Evolutionary conservation across 768 basidiomycete species (phyloP).

Genomic region (Rhizopogon vulgaris): DNA sequence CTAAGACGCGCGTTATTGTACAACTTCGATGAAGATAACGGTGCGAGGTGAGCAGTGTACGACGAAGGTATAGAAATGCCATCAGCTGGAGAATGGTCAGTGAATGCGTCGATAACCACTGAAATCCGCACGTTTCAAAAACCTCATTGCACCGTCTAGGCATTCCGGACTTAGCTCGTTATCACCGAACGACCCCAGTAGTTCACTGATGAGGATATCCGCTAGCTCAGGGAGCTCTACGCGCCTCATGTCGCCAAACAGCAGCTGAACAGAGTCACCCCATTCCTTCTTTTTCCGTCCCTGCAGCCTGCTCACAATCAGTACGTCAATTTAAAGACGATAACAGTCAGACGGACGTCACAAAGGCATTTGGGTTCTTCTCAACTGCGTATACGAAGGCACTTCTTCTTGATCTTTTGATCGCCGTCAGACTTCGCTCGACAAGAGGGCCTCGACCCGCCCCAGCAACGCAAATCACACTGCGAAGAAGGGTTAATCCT

Average conservation of each 20-base stretch:
- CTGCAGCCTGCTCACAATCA: slow-evolving; percentile 58
- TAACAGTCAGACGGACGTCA: slow-evolving; percentile 61
- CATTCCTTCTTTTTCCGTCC: slow-evolving; percentile 78
- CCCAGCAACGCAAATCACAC: slow-evolving; percentile 86
- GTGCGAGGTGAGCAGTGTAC: slow-evolving; percentile 92
- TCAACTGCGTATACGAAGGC: slow-evolving; percentile 84
- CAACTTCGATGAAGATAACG: slow-evolving; percentile 89
- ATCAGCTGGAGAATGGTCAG: slow-evolving; percentile 47
- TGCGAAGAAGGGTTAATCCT: slow-evolving; percentile 24
- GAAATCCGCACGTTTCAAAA: slow-evolving; percentile 66
- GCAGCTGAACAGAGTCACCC: slow-evolving; percentile 68
- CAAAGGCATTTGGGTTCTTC: slow-evolving; percentile 94
- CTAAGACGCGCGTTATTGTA: slow-evolving; percentile 72
- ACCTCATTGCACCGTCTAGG: slow-evolving; percentile 90
- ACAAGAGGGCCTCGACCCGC: slow-evolving; percentile 95
- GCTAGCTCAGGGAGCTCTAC: slow-evolving; percentile 79
- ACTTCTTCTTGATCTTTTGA: slow-evolving; percentile 56
- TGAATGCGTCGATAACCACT: not conserved
- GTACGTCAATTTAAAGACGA: slow-evolving; percentile 4
- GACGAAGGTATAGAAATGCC: slow-evolving; percentile 96
- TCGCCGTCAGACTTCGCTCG: slow-evolving; percentile 72
- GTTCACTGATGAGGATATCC: slow-evolving; percentile 93
- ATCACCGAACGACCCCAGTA: slow-evolving; percentile 96
- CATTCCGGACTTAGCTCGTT: slow-evolving; percentile 99
- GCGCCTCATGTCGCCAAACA: slow-evolving; percentile 94